Evolutionary conservation across 164 flowering plant genomes (phyloP).

Genomic region (Vitis labrusca): DNA sequence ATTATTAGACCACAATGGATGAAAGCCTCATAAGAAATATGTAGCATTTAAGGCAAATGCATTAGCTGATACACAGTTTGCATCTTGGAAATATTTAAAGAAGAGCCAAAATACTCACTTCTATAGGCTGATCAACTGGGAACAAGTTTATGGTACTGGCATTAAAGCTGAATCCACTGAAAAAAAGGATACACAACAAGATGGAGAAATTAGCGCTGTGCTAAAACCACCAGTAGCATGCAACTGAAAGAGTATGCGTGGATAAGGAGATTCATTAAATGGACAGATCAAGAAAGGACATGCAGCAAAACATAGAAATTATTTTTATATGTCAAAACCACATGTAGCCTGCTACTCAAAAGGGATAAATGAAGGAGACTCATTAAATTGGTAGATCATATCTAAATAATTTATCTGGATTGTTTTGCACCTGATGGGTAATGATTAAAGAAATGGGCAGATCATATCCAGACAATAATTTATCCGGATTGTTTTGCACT

Average conservation of each 20-base stretch:
- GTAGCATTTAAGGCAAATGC: no score
- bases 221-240: not conserved
- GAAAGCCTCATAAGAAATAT: no score
- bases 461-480: not conserved
- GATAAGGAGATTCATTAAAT: not conserved
- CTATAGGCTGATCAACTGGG: slow-evolving; percentile 39
- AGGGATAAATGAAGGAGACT: no score
- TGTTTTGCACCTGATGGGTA: no score
- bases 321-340: no score
- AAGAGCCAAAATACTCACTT: slow-evolving; percentile 36
- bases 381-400: no score
- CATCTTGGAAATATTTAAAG: not conserved
- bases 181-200: slow-evolving; percentile 2
- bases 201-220: not conserved
- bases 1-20: no score
- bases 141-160: slow-evolving; percentile 52
- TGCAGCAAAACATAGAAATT: no score
- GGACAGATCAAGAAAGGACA: not conserved
- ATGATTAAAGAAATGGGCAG: not conserved
- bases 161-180: slow-evolving; percentile 51
- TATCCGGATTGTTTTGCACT: not conserved
- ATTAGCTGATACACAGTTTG: no score
- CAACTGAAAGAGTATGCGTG: not conserved
- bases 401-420: no score
- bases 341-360: no score